Evolutionary conservation across 805 yeast genomes (phyloP), one percentile per base, ranked within the genome.

Genomic region (Nadsonia fulvescens): DNA sequence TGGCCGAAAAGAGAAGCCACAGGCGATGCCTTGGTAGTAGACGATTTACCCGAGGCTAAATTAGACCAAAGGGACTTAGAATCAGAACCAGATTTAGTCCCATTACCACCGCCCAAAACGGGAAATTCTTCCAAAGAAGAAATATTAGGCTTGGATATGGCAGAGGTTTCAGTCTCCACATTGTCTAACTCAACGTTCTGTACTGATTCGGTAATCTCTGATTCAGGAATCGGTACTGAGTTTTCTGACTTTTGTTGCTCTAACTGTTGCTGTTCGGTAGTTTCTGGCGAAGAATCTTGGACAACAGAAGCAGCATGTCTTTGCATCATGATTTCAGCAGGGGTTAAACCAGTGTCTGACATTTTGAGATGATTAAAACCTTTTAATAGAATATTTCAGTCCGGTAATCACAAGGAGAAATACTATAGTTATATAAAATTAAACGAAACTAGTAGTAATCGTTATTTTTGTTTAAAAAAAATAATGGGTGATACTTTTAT

Each of bases 1-100:
- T 64, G 63, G 12, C 67, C 56, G 7, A 79, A 61, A 15, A 66
- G 57, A 15, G 55, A 40, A 34, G 53, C 24, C 23, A 44, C 29
- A 8, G 35, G 14, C 18, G 38, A 27, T 6, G 29, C 25, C 5
- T 35, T 23, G 6, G 39, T 13, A 18, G 32, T 27, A 11, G 28
- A 22, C 17, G 33, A 23, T 15, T 27, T 18, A 12, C 20, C 27
- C 12, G 37, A 20, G 15, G 33, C 26, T 4, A 20, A 30, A 32
- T 11, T 22, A 6, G 33, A 44, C 51, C 25, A 25, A 13, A 21
- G 24, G 26, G 33, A 20, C 20, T 19, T 24, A 23, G 31, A 19
- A 18, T 25, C 25, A 8, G 30, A 14, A n/a, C n/a, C n/a, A n/a
- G n/a, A n/a, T n/a, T n/a, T n/a, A n/a, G n/a, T n/a, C n/a, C n/a